Percentiles rank a stretch among this genome's conserved stretches.
Conservation (phyloP, 2,329 filamentous ascomycete genomes). For the Sclerotinia glacialis region DNA sequence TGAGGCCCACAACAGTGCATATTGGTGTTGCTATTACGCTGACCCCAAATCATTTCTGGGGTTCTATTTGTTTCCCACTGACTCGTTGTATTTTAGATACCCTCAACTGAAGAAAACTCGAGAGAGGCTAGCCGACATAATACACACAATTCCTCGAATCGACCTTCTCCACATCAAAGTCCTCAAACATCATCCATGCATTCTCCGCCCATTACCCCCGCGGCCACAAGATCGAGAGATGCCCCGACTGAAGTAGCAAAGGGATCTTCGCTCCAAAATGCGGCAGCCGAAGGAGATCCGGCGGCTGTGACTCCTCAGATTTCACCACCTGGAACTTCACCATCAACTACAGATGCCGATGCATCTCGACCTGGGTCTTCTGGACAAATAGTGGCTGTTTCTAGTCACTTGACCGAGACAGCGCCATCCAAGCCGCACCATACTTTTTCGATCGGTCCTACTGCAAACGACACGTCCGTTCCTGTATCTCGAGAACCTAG, state of each 20-base stretch:
- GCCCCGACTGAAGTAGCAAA: slow-evolving; percentile 37
- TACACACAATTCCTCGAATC: slow-evolving; percentile 62
- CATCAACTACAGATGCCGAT: slow-evolving; percentile 39
- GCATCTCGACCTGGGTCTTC: slow-evolving; percentile 39
- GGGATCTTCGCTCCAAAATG: slow-evolving; percentile 40
- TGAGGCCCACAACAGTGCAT: slow-evolving; percentile 28
- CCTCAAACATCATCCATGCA: slow-evolving; percentile 70
- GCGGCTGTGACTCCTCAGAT: slow-evolving; percentile 66
- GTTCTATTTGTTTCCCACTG: slow-evolving; percentile 20
- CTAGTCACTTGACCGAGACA: slow-evolving; percentile 30
- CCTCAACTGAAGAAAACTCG: slow-evolving; percentile 57
- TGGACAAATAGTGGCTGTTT: slow-evolving; percentile 33
- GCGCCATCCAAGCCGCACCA: slow-evolving; percentile 29
- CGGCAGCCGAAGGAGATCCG: slow-evolving; percentile 42
- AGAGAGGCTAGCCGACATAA: slow-evolving; percentile 60
- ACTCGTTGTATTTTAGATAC: slow-evolving; percentile 46
- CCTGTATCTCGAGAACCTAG: slow-evolving; percentile 61
- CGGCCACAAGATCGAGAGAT: slow-evolving; percentile 66
- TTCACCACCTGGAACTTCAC: slow-evolving; percentile 55
- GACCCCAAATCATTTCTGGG: slow-evolving; percentile 23
- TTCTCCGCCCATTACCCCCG: slow-evolving; percentile 85
- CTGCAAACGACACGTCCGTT: slow-evolving; percentile 46
- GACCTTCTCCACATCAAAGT: slow-evolving; percentile 64
- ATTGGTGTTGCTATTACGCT: slow-evolving; percentile 12
- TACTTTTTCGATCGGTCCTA: slow-evolving; percentile 39